Conservation (phyloP, 2,329 filamentous ascomycete genomes). For the Cladosporium cucumerinum region DNA sequence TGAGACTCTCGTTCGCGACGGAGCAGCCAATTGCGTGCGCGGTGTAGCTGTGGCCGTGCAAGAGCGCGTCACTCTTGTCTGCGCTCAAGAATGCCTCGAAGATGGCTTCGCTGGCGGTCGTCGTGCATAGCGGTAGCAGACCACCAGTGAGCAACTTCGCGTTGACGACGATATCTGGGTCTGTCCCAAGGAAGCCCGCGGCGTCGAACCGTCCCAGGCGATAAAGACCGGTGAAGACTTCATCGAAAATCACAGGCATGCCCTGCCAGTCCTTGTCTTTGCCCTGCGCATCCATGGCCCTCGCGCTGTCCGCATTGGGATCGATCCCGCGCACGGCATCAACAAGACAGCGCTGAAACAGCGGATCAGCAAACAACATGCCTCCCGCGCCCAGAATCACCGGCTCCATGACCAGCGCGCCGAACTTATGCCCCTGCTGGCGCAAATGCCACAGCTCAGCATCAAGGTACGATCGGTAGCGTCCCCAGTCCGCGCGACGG, state of each 20-base stretch:
- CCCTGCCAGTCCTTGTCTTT: conserved; percentile 58
- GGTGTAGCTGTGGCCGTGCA: conserved; percentile 86
- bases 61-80: conserved; percentile 72
- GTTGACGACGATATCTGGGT: conserved; percentile 75
- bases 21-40: conserved; percentile 78
- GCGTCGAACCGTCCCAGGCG: conserved; percentile 71
- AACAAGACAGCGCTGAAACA: conserved; percentile 73
- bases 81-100: conserved; percentile 68
- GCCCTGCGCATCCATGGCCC: conserved; percentile 16
- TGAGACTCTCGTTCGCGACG: conserved; percentile 67
- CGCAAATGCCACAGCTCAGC: conserved; percentile 53
- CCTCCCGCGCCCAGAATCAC: conserved; percentile 77
- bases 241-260: conserved; percentile 76
- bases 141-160: conserved; percentile 83
- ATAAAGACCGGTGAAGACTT: conserved; percentile 84
- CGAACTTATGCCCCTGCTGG: conserved; percentile 60
- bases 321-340: conserved; percentile 56
- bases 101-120: conserved; percentile 69
- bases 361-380: conserved; percentile 79
- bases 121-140: conserved; percentile 71
- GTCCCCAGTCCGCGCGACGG: conserved; percentile 42
- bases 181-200: conserved; percentile 63
- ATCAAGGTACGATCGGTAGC: conserved; percentile 61
- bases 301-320: conserved; percentile 10
- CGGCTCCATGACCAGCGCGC: conserved; percentile 76